A percentile compares a stretch with the other conserved stretches of the same genome.
Conservation (phyloP, 805 yeast genomes). For the Sugiyamaella valdiviana region DNA sequence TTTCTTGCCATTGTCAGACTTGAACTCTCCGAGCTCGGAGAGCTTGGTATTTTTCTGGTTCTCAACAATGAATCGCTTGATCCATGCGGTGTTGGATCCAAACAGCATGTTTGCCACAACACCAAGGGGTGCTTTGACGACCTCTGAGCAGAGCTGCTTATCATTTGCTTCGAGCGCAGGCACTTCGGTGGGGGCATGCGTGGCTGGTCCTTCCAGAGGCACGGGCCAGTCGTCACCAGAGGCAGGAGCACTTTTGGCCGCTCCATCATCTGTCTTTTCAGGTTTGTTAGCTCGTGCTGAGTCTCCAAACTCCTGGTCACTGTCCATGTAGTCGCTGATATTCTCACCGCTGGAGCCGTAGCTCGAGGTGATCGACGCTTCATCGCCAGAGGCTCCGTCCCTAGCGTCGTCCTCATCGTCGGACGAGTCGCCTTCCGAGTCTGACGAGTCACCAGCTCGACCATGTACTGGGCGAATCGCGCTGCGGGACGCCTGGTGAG, state of each 20-base stretch:
- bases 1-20: constrained; percentile 29
- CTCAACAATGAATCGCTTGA: constrained; percentile 34
- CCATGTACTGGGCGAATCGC: constrained; percentile 2
- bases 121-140: constrained; percentile 69
- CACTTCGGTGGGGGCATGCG: constrained; percentile 53
- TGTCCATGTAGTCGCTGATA: constrained; percentile 23
- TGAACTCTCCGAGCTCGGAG: constrained; percentile 13
- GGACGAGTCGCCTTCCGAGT: constrained; percentile 36
- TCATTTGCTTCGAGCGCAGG: constrained; percentile 46
- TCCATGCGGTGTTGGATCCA: constrained; percentile 51
- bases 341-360: constrained; percentile 16
- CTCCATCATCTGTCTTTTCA: constrained; percentile 6
- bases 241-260: constrained; percentile 6
- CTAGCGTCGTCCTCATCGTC: constrained; percentile 20
- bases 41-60: constrained; percentile 30
- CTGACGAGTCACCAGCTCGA: constrained; percentile 21
- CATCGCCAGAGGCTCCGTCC: constrained; percentile 19
- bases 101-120: constrained; percentile 62
- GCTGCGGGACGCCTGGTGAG: constrained; percentile 28
- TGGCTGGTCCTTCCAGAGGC: constrained; percentile 55
- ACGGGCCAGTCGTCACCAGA: constrained; percentile 23
- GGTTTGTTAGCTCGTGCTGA: constrained; percentile 9
- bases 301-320: constrained; percentile 33
- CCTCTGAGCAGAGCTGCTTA: constrained; percentile 46
- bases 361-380: constrained; percentile 5